Base-by-base conservation (phyloP, 345 rosid genomes). In the Gossypium longicalyx region DNA sequence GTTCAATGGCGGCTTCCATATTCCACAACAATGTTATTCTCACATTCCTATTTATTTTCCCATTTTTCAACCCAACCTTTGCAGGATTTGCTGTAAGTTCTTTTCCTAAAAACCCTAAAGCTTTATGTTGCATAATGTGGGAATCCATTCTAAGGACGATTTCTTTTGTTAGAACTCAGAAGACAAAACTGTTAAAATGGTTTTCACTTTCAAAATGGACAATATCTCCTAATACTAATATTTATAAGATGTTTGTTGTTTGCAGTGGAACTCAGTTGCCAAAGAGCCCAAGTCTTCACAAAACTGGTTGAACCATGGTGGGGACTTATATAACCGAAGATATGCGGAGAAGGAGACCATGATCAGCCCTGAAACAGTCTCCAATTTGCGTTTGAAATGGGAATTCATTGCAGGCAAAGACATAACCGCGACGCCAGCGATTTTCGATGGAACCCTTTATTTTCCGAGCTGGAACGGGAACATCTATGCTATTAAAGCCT, bases 391-490 rank as follows among this genome's bases (percentile, higher is more conserved):
- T 54, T 25, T 79, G 51, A 85, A 68, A 47, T 88, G 90, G 89
- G 76, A 71, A 16, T 86, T 86, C 72, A 23, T 70, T 0, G 87
- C 90, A 7, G 90, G 92, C 22, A 81, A 71, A 57, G 84, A 88
- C 70, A 86, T 82, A 38, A 70, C 84, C 2, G 86, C 83, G 49
- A 86, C 89, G 47, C 89, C 86, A 0, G 88, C 89, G 3, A 15
- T 85, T 9, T 80, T 81, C 16, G 13, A 78, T 5, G 84, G 83
- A 13, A 79, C 75, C 2, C 83, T 85, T 29, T 86, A 85, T 63
- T 85, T 86, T 56, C 88, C 90, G 10, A 78, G 83, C 12, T 88
- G 89, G 90, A 88, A 88, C 70, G 90, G 89, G 2, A 76, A 71
- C 51, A 20, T 88, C 29, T 85, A 83, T 52, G 90, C 92, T 2